phyloP scores from a whole-genome alignment of 805 yeast species.

The Candida michaelii region DNA sequence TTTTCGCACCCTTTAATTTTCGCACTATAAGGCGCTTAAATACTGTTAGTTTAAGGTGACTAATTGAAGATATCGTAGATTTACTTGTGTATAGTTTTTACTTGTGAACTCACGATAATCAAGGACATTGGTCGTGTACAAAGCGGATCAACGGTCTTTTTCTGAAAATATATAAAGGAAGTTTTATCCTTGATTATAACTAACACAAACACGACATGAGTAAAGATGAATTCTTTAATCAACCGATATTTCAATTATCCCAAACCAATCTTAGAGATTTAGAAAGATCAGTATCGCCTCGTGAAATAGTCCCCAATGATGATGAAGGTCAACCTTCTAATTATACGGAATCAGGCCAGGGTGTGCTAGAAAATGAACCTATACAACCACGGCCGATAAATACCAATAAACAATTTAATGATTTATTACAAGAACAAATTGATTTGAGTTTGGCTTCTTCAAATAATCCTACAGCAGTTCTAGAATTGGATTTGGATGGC shows the following conservation, averaged over 20 bases:
- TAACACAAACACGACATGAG: constrained; percentile 5
- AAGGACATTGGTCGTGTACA: no score
- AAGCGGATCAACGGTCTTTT: no score
- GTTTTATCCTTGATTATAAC: no score
- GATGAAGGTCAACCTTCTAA: neutral
- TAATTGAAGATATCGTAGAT: neutral
- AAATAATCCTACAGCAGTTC: constrained; percentile 69
- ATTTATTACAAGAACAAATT: constrained; percentile 41
- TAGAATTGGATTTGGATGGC: constrained; percentile 82
- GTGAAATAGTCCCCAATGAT: constrained; percentile 22
- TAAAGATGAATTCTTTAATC: constrained; percentile 17
- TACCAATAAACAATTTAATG: constrained; percentile 9
- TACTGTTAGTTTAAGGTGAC: neutral
- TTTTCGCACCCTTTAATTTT: neutral
- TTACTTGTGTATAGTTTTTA: neutral
- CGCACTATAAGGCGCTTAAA: neutral
- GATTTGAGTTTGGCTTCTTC: constrained; percentile 66
- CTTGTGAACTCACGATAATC: no score
- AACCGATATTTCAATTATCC: constrained; percentile 18
- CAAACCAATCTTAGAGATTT: constrained; percentile 19
- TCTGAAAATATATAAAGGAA: no score
- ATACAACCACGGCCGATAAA: constrained; percentile 1
- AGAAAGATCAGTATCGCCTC: constrained; percentile 36
- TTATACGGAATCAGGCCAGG: no score
- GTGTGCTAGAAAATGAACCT: neutral